phyloP scores from a whole-genome alignment of 2,329 filamentous ascomycete genomes.

The Aspergillus fructus region DNA sequence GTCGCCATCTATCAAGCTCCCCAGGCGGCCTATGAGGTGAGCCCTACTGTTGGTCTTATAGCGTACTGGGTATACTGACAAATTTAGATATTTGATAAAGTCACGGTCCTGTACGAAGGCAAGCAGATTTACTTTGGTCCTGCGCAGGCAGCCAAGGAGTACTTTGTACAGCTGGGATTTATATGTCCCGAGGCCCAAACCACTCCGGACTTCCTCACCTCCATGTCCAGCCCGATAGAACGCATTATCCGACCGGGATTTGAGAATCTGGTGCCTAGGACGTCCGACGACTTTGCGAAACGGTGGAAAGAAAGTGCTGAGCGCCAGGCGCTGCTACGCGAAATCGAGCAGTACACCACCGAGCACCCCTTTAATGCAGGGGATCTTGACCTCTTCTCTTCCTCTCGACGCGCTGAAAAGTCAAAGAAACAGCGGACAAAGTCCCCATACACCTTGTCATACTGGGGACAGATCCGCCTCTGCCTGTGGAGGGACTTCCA shows the following conservation, averaged over 20 bases:
- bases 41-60: not conserved
- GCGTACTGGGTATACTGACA: not conserved
- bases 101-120: conserved; percentile 60
- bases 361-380: not conserved
- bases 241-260: conserved; percentile 55
- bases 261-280: conserved; percentile 56
- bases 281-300: conserved; percentile 64
- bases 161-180: conserved; percentile 54
- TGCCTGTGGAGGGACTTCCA: conserved; percentile 1
- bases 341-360: not conserved
- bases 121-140: conserved; percentile 50
- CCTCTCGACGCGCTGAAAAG: not conserved
- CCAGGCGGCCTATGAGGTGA: conserved; percentile 11
- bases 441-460: conserved; percentile 3
- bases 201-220: conserved; percentile 14
- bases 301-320: conserved; percentile 3
- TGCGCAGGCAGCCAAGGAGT: conserved; percentile 56
- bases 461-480: conserved; percentile 3
- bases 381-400: not conserved
- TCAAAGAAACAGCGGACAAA: not conserved
- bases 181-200: conserved; percentile 7
- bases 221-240: conserved; percentile 58
- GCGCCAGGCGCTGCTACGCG: not conserved
- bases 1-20: conserved; percentile 43
- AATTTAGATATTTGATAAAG: conserved; percentile 57